Evolutionary conservation across 1,284 basidiomycete genomes (phyloP).

Genomic region (Puccinia sorghi): DNA sequence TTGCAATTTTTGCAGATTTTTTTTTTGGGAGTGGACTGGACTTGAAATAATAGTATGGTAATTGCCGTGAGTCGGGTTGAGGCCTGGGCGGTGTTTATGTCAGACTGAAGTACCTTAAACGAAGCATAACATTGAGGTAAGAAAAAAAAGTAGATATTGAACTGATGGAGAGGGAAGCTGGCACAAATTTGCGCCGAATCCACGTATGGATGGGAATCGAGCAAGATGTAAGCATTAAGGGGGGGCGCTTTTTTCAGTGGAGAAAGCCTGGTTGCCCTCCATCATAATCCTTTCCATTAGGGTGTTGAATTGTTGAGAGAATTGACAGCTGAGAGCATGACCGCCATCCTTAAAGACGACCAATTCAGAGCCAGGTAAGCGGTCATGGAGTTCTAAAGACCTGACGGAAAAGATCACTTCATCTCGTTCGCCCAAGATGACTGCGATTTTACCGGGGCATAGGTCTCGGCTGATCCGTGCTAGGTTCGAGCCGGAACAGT

Average conservation of each 20-base stretch:
- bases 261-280: constrained; percentile 29
- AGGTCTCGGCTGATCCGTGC: constrained; percentile 9
- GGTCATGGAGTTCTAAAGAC: constrained; percentile 21
- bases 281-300: constrained; percentile 41
- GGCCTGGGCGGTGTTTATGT: no score
- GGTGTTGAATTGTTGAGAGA: constrained; percentile 8
- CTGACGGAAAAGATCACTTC: constrained; percentile 15
- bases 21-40: no score
- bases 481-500: constrained; percentile 3
- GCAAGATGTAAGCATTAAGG: background rate
- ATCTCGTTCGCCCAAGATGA: constrained; percentile 33
- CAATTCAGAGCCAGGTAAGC: constrained; percentile 33
- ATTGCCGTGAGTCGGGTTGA: no score
- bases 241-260: background rate
- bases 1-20: no score
- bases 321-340: constrained; percentile 35
- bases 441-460: constrained; percentile 19
- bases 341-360: constrained; percentile 36
- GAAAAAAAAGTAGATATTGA: background rate
- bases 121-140: background rate
- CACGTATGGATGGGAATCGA: background rate
- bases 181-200: background rate
- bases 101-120: background rate
- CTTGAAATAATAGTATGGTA: no score
- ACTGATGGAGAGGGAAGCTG: background rate